Evolutionary conservation across 2,329 filamentous ascomycete genomes (phyloP), one percentile per base, ranked within the genome.

Genomic region (Rachicladosporium sp.): DNA sequence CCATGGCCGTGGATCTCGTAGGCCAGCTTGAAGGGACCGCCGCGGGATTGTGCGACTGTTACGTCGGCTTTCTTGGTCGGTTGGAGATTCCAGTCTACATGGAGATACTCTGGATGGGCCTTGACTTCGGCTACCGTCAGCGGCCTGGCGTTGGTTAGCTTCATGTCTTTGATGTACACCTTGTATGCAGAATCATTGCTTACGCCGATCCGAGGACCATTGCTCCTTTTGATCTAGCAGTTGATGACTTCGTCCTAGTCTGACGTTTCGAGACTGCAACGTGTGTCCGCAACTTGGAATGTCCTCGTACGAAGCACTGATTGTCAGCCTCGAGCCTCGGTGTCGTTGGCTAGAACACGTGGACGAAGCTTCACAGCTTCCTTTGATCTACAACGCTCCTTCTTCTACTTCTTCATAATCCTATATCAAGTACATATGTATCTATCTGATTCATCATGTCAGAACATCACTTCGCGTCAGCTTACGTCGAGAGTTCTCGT

Each of bases 1-100:
- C 84, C 85, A 45, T 71, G 64, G 41, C 86, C 84, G 64, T 93
- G 85, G 35, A 91, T 67, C 60, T 91, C 82, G 70, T 83, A 93
- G 38, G 75, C 69, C 38, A 93, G 75, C 34, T 81, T 72, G 48
- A 93, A 66, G 12, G 84, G 85, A 2, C 83, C 85, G 46, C 85
- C 81, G 50, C 82, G 73, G 30, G 66, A 73, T 40, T 71, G 66
- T n/a, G 80, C 85, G 21, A 84, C 82, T 2, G 73, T 61, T 5
- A 75, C 54, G 33, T 69, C 70, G 4, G 79, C 84, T 36, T 71
- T 68, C 31, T 68, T 66, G 35, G 76, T 70, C 4, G 85, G 79
- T 50, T 77, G 70, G 13, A 93, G 72, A 21, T 73, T 66, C 80
- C 80, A 88, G 59, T 78, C 66, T 2, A 75, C 72, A 35, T 80